A percentile compares a stretch with the other conserved stretches of the same genome.
Evolutionary conservation across 1,284 basidiomycete genomes (phyloP).

Genomic region (Apiotrichum porosum): DNA sequence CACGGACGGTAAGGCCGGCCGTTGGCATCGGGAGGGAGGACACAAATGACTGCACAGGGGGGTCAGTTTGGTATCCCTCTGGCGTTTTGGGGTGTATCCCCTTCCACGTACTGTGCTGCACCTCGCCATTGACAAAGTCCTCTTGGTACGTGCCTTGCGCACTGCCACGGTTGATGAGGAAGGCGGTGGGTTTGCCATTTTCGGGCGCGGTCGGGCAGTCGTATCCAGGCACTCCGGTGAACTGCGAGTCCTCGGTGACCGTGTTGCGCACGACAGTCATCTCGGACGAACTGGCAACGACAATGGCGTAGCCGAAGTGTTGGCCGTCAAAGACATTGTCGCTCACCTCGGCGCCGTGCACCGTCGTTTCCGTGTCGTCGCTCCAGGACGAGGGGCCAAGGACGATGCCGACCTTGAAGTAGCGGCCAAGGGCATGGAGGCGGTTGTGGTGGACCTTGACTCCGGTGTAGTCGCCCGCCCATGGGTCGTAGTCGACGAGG

Average conservation of each 20-base stretch:
- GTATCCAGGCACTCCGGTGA: slow-evolving; percentile 39
- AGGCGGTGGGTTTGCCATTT: slow-evolving; percentile 43
- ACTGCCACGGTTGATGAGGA: slow-evolving; percentile 46
- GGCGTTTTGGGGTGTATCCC: not conserved
- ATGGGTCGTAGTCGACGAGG: slow-evolving; percentile 49
- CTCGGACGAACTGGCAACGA: slow-evolving; percentile 43
- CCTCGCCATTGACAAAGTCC: slow-evolving; percentile 50
- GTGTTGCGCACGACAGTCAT: slow-evolving; percentile 44
- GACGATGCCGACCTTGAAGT: slow-evolving; percentile 48
- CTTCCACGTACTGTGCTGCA: slow-evolving; percentile 44
- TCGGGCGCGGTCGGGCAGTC: slow-evolving; percentile 45
- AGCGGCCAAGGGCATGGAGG: slow-evolving; percentile 42
- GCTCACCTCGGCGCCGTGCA: slow-evolving; percentile 42
- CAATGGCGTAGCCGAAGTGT: slow-evolving; percentile 48
- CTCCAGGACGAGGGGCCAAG: slow-evolving; percentile 48
- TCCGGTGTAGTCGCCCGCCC: slow-evolving; percentile 45
- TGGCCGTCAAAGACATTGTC: slow-evolving; percentile 43
- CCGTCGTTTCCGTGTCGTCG: slow-evolving; percentile 46
- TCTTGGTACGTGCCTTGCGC: slow-evolving; percentile 43
- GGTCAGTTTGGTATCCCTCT: not conserved
- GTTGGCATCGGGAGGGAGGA: slow-evolving; percentile 33
- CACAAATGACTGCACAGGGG: slow-evolving; percentile 43
- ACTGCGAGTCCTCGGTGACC: slow-evolving; percentile 27
- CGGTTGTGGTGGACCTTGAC: slow-evolving; percentile 45
- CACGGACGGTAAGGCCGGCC: slow-evolving; percentile 42